Evolutionary conservation across 495 filamentous ascomycete genomes (phyloP).

Genomic region (Trichocladium antarcticum): DNA sequence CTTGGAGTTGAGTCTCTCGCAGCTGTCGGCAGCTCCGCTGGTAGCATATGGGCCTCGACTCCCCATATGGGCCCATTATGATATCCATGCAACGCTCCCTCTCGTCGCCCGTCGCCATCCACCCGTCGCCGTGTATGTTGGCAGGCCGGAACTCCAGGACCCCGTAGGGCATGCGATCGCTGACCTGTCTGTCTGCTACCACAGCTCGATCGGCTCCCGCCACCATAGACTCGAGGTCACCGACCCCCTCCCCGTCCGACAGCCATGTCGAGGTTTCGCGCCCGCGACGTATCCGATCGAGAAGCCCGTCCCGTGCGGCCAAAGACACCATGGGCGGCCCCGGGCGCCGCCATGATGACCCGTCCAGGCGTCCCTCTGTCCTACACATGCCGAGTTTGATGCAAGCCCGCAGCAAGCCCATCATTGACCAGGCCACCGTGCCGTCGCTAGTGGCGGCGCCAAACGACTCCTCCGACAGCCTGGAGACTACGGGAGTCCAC

Average conservation of each 20-base stretch:
- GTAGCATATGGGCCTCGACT: conserved; percentile 20
- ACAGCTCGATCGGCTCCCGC: conserved; percentile 25
- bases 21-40: conserved; percentile 2
- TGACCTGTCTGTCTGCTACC: conserved; percentile 20
- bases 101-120: conserved; percentile 42
- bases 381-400: conserved; percentile 30
- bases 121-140: conserved; percentile 42
- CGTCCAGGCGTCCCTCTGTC: conserved; percentile 27
- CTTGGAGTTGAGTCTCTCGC: no score
- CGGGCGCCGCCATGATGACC: conserved; percentile 28
- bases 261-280: conserved; percentile 35
- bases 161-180: conserved; percentile 19
- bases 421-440: conserved; percentile 33
- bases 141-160: conserved; percentile 3
- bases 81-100: conserved; percentile 46
- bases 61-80: conserved; percentile 39
- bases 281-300: conserved; percentile 31
- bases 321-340: conserved; percentile 27
- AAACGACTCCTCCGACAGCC: conserved; percentile 19
- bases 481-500: conserved; percentile 12
- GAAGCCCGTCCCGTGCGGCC: conserved; percentile 31
- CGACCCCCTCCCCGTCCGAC: conserved; percentile 35
- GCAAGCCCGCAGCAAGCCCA: conserved; percentile 30
- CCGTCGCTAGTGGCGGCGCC: conserved; percentile 18
- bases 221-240: conserved; percentile 29